A percentile compares a stretch with the other conserved stretches of the same genome.
Conservation (phyloP, 306 rosid genomes). For the Begonia masoniana region DNA sequence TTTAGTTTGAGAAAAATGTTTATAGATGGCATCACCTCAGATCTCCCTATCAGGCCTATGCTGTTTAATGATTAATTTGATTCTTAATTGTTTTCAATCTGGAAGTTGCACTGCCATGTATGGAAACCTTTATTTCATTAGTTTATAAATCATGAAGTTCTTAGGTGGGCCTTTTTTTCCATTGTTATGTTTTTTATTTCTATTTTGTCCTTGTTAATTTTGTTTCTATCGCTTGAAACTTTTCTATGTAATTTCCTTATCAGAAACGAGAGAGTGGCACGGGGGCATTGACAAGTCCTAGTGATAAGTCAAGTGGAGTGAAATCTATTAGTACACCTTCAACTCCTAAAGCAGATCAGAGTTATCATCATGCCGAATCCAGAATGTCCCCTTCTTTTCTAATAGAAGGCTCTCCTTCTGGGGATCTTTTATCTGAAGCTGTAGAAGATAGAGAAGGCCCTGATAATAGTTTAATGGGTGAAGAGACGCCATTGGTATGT, state of each 20-base stretch:
- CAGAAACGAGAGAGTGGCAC: conserved; percentile 86
- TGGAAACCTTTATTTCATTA: too few species aligned
- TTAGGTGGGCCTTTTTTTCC: too few species aligned
- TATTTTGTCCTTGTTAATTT: background rate
- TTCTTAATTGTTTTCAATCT: too few species aligned
- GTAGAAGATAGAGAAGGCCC: conserved; percentile 53
- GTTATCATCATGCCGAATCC: conserved; percentile 44
- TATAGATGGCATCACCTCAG: too few species aligned
- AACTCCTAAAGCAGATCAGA: conserved; percentile 77
- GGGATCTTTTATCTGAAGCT: conserved; percentile 47
- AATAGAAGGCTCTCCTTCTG: conserved; percentile 69
- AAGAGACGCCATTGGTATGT: conserved; percentile 77
- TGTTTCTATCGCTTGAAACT: conserved; percentile 11
- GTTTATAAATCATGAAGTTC: too few species aligned
- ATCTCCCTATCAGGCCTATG: too few species aligned
- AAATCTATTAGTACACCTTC: conserved; percentile 82
- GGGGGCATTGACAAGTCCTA: conserved; percentile 43
- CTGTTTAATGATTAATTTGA: too few species aligned
- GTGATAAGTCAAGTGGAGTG: conserved; percentile 88
- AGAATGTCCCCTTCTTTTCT: conserved; percentile 61
- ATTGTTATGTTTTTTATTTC: too few species aligned
- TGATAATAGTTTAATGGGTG: conserved; percentile 57
- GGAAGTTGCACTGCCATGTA: too few species aligned
- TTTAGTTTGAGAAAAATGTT: too few species aligned
- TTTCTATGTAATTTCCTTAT: conserved; percentile 13